Evolutionary conservation across 345 rosid genomes (phyloP), one percentile per base, ranked within the genome.

Genomic region (Heritiera littoralis): DNA sequence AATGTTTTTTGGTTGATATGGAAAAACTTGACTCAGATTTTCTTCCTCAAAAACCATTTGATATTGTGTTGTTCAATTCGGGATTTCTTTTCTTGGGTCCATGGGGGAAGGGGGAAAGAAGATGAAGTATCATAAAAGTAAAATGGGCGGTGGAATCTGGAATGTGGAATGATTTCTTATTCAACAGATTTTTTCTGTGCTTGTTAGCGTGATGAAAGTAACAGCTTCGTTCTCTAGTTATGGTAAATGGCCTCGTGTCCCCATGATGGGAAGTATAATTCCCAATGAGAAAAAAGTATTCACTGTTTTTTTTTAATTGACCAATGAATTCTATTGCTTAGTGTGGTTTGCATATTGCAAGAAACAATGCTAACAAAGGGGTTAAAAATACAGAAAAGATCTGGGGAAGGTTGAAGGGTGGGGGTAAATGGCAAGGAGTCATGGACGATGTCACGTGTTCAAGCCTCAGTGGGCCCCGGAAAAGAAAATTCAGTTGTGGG

Each of bases 281-380:
- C 80, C 65, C 54, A 49, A 43, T 28, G 55, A 73, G 63, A 65
- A 52, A 40, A 40, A 40, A n/a, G 14, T 41, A 18, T 9, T 45
- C 23, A 15, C 38, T 20, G 12, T 48, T 40, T 49, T 64, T 59
- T 23, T 9, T 3, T 2, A 23, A 20, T 59, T 35, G 49, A 3
- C 80, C 13, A 81, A 54, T 72, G 45, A 38, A 56, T 18, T 66
- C 23, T 28, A 52, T 81, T 72, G 74, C 84, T 77, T 77, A 54
- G 51, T 10, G 30, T 2, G 30, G 72, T 46, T 38, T 64, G 20
- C 2, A 20, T 23, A 23, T 23, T 23, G 28, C 28, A 23, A 14
- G 69, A 65, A 38, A 5, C 69, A 35, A 63, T 10, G 40, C 67
- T 13, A 13, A 32, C 1, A 32, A 6, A 12, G 15, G 8, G 15